These are phyloP conservation scores for Nitzschia inconspicua DNA, from an alignment of 108 stramenopile genomes.

Conservation along the genomic window DNA sequence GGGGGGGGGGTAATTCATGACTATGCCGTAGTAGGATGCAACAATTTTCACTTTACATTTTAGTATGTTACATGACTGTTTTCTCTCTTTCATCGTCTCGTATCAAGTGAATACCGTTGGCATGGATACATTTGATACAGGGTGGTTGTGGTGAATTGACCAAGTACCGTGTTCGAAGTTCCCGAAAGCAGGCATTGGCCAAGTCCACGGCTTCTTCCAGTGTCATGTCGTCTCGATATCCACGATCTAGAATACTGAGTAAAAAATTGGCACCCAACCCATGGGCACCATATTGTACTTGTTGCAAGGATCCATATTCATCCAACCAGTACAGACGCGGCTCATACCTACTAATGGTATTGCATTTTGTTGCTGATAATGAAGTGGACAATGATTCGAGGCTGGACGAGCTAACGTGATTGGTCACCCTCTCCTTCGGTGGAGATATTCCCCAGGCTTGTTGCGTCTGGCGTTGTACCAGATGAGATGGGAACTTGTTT, in stretches of 20 bases:
- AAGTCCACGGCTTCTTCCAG: conserved; percentile 47
- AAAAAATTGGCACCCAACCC: conserved; percentile 69
- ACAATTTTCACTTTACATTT: too few relatives aligned
- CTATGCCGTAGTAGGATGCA: too few relatives aligned
- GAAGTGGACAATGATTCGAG: too few relatives aligned
- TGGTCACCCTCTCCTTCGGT: too few relatives aligned
- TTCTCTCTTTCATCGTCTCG: too few relatives aligned
- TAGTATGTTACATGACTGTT: too few relatives aligned
- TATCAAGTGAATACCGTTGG: conserved; percentile 32
- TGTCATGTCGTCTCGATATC: conserved; percentile 50
- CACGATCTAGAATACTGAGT: conserved; percentile 65
- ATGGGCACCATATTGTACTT: conserved; percentile 68
- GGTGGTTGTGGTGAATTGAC: conserved; percentile 72
- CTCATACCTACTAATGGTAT: too few relatives aligned
- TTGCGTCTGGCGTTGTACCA: conserved; percentile 13
- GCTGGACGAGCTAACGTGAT: too few relatives aligned
- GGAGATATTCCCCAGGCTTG: too few relatives aligned
- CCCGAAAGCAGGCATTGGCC: conserved; percentile 60
- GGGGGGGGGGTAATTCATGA: too few relatives aligned
- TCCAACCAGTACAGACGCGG: conserved; percentile 78
- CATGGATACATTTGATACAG: conserved; percentile 76
- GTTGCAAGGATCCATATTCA: conserved; percentile 72
- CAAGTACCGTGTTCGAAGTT: conserved; percentile 63
- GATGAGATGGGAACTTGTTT: not conserved
- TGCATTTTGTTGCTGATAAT: too few relatives aligned